These are phyloP conservation scores for Glycyrrhiza uralensis DNA, from an alignment of 306 rosid species.

Conservation along the genomic window DNA sequence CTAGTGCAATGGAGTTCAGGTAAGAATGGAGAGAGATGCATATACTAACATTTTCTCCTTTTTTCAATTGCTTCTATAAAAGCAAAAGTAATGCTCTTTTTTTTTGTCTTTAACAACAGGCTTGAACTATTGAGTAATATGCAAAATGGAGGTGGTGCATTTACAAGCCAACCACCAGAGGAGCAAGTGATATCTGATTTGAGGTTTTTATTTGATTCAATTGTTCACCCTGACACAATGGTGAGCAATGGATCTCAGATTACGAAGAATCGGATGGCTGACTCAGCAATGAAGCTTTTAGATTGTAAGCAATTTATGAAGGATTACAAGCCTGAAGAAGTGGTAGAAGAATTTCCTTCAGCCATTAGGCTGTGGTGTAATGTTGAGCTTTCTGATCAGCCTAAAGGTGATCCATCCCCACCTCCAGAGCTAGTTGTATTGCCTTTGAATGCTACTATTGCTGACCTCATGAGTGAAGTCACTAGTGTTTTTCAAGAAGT, in stretches of 20 bases:
- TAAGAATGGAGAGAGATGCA: constrained; percentile 6
- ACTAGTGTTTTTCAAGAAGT: constrained; percentile 54
- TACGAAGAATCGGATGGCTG: constrained; percentile 36
- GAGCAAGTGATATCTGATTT: constrained; percentile 44
- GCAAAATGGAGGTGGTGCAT: no score
- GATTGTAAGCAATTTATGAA: constrained; percentile 71
- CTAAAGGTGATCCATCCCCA: constrained; percentile 40
- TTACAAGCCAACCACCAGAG: constrained; percentile 33
- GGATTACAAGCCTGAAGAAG: constrained; percentile 37
- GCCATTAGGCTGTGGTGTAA: constrained; percentile 51
- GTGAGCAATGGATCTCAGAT: constrained; percentile 18
- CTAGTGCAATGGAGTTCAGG: constrained; percentile 54
- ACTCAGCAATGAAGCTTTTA: constrained; percentile 57
- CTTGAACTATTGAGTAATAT: constrained; percentile 34
- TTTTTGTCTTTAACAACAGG: constrained; percentile 26
- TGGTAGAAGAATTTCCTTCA: neutral
- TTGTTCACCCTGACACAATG: constrained; percentile 58
- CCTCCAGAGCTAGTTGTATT: constrained; percentile 57
- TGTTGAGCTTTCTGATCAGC: constrained; percentile 52
- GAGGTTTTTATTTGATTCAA: constrained; percentile 42
- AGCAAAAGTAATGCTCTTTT: neutral
- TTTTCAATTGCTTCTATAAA: neutral
- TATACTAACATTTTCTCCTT: neutral
- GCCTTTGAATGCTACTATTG: constrained; percentile 52
- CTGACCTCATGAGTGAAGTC: constrained; percentile 43